Evolutionary conservation across 768 basidiomycete genomes (phyloP).

Genomic region (Pluteus cervinus): DNA sequence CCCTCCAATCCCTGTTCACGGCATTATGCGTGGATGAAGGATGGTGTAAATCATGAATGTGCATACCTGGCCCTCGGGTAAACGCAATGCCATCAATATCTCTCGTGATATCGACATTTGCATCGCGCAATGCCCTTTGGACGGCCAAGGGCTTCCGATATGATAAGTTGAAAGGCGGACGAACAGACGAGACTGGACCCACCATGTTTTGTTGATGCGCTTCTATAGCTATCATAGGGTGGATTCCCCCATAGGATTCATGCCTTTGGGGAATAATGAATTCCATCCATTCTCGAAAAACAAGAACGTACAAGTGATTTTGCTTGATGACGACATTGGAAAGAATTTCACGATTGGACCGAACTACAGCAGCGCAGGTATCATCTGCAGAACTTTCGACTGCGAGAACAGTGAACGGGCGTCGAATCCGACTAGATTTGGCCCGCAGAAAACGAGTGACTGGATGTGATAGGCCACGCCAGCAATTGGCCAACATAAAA

Average conservation of each 20-base stretch:
- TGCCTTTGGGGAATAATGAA: constrained; percentile 32
- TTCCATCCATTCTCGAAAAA: neutral
- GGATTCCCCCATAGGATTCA: constrained; percentile 63
- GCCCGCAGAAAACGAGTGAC: no score
- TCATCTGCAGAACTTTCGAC: constrained; percentile 93
- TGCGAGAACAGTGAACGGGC: constrained; percentile 59
- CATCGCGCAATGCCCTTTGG: constrained; percentile 57
- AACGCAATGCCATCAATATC: constrained; percentile 87
- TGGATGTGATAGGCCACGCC: no score
- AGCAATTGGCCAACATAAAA: no score
- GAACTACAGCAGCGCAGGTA: constrained; percentile 85
- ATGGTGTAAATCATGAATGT: constrained; percentile 5
- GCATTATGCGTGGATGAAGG: constrained; percentile 1
- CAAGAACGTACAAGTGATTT: constrained; percentile 44
- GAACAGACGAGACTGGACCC: constrained; percentile 1
- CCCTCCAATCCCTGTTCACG: constrained; percentile 58
- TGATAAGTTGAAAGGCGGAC: neutral
- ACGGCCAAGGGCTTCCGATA: constrained; percentile 65
- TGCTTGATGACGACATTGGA: constrained; percentile 89
- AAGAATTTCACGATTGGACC: constrained; percentile 59
- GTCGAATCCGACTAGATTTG: no score
- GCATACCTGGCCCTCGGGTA: constrained; percentile 77
- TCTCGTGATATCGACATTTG: constrained; percentile 42
- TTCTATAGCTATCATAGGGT: constrained; percentile 69
- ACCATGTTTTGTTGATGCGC: constrained; percentile 82